Evolutionary conservation across 2,329 filamentous ascomycete species (phyloP).

Genomic region (Paracamarosporium sp.): DNA sequence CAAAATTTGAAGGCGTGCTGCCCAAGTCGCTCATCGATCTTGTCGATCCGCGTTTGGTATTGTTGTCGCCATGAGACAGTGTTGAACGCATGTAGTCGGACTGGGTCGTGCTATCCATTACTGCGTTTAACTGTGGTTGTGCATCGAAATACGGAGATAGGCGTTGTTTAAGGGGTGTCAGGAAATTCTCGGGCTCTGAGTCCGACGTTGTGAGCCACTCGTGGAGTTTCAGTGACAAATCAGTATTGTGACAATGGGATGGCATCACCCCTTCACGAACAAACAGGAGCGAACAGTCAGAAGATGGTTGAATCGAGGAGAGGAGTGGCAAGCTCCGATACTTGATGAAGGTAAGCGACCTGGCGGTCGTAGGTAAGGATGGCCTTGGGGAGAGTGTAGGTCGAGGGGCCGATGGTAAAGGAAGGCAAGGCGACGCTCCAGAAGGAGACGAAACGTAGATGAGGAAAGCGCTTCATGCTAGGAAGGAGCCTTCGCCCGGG

Average conservation of each 20-base stretch:
- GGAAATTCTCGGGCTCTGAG: constrained; percentile 2
- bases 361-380: constrained; percentile 1
- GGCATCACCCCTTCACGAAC: not conserved
- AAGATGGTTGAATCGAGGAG: not conserved
- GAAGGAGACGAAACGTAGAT: too few species aligned
- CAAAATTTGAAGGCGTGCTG: too few species aligned
- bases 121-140: not conserved
- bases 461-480: too few species aligned
- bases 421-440: not conserved
- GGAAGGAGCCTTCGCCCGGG: too few species aligned
- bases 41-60: not conserved
- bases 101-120: not conserved
- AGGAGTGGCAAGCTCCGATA: not conserved
- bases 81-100: not conserved
- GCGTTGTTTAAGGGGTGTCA: constrained; percentile 1
- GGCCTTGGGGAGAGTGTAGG: not conserved
- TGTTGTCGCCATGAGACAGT: not conserved
- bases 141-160: not conserved
- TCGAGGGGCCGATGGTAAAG: not conserved
- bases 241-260: not conserved
- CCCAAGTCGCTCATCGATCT: constrained; percentile 5
- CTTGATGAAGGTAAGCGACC: not conserved
- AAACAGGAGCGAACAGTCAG: not conserved
- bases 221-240: not conserved
- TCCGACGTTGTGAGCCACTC: not conserved